Percentiles rank a stretch among this genome's conserved stretches.
Conservation (phyloP, 2,329 filamentous ascomycete species). For the Chaetomium olivaceum region DNA sequence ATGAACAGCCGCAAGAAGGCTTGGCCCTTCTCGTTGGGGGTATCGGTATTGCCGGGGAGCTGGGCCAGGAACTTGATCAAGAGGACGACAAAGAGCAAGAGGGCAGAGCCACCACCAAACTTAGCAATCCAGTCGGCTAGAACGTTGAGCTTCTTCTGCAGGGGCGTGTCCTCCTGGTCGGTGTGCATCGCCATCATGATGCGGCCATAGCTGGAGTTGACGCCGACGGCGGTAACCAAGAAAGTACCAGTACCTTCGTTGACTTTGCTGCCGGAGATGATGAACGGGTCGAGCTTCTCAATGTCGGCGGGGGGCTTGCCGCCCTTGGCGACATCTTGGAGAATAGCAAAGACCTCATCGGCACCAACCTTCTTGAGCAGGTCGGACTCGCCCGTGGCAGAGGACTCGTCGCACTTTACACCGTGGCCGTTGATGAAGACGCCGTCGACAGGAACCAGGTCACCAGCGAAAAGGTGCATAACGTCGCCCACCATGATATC, state of each 20-base stretch:
- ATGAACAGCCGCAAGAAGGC: slow-evolving; percentile 62
- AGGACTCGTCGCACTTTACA: slow-evolving; percentile 69
- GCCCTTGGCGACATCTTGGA: slow-evolving; percentile 53
- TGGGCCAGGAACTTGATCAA: slow-evolving; percentile 74
- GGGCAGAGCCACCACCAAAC: slow-evolving; percentile 63
- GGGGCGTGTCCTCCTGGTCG: slow-evolving; percentile 53
- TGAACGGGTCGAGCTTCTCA: slow-evolving; percentile 63
- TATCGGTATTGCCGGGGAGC: slow-evolving; percentile 51
- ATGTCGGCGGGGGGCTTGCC: slow-evolving; percentile 37
- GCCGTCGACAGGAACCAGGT: slow-evolving; percentile 70
- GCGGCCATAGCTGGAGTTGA: slow-evolving; percentile 56
- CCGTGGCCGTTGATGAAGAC: slow-evolving; percentile 57
- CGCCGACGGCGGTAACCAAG: slow-evolving; percentile 55
- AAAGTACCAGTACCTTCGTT: slow-evolving; percentile 56
- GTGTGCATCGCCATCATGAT: slow-evolving; percentile 58
- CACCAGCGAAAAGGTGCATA: slow-evolving; percentile 67
- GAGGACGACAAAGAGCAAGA: slow-evolving; percentile 75
- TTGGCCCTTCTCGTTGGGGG: slow-evolving; percentile 59
- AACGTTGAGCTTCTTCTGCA: slow-evolving; percentile 46
- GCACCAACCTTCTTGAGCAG: slow-evolving; percentile 66
- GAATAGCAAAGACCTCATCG: slow-evolving; percentile 57
- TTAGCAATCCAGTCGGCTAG: slow-evolving; percentile 45
- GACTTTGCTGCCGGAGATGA: slow-evolving; percentile 58
- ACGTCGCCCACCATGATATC: slow-evolving; percentile 71
- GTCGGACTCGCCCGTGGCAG: slow-evolving; percentile 72